These are phyloP conservation scores for Helicostylum pulchrum DNA, from an alignment of 192 early-diverging fungal species.

Conservation along the genomic window DNA sequence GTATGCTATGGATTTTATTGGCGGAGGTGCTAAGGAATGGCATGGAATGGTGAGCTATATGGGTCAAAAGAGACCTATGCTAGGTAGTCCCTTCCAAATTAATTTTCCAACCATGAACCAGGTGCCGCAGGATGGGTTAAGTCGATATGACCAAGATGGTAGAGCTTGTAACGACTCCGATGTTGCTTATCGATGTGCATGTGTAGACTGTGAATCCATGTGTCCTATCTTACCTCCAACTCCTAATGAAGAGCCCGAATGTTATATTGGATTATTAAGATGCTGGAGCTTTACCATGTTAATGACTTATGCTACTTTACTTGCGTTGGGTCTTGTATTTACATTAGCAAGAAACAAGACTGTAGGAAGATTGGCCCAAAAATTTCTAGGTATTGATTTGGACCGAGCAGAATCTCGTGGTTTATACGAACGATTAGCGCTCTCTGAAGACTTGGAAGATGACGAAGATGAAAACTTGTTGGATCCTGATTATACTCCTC, in stretches of 20 bases:
- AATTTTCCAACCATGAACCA: constrained; percentile 46
- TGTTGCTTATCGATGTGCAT: constrained; percentile 50
- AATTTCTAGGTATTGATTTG: neutral
- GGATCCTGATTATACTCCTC: constrained; percentile 44
- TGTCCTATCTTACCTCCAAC: constrained; percentile 56
- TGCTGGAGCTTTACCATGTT: constrained; percentile 52
- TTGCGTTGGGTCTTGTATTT: neutral
- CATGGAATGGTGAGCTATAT: constrained; percentile 52
- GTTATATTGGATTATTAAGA: constrained; percentile 37
- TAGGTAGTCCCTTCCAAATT: constrained; percentile 65
- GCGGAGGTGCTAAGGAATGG: constrained; percentile 58
- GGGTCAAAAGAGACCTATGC: constrained; percentile 47
- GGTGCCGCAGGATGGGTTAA: constrained; percentile 15
- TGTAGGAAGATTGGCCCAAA: neutral
- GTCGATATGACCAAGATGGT: constrained; percentile 21
- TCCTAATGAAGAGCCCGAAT: constrained; percentile 39
- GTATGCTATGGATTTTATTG: constrained; percentile 65
- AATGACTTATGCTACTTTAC: constrained; percentile 38
- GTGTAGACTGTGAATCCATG: constrained; percentile 55
- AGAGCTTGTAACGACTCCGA: constrained; percentile 52
- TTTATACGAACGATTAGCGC: constrained; percentile 41
- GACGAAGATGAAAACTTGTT: constrained; percentile 29
- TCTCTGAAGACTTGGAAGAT: constrained; percentile 33
- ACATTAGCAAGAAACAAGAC: constrained; percentile 2
- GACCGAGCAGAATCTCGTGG: constrained; percentile 11